Percentiles rank a stretch among this genome's conserved stretches.
These are phyloP conservation scores for Fonsecaea nubica DNA, from an alignment of 2,329 filamentous ascomycete species.

Conservation along the genomic window DNA sequence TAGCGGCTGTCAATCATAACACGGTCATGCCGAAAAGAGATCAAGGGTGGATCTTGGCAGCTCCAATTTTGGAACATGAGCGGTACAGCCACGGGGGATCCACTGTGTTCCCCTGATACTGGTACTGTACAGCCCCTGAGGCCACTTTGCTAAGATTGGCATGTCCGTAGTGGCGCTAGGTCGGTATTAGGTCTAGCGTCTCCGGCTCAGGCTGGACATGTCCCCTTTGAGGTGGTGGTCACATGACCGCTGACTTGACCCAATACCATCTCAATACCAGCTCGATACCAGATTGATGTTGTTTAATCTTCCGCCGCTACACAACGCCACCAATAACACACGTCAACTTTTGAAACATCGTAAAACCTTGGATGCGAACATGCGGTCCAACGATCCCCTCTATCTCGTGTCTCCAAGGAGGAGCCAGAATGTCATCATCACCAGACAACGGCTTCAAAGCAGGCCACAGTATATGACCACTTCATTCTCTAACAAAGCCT, in stretches of 20 bases:
- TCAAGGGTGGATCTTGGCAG: background rate
- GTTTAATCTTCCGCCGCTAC: constrained; percentile 5
- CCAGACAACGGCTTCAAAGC: background rate
- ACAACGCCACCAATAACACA: background rate
- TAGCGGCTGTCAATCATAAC: constrained; percentile 16
- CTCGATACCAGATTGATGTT: background rate
- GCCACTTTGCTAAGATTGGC: constrained; percentile 32
- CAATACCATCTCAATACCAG: background rate
- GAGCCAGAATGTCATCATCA: background rate
- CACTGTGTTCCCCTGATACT: constrained; percentile 33
- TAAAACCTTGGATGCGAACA: background rate
- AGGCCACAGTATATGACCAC: background rate
- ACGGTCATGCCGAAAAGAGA: constrained; percentile 15
- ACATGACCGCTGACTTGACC: background rate
- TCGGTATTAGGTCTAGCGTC: constrained; percentile 2
- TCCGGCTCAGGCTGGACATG: background rate
- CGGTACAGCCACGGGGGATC: constrained; percentile 23
- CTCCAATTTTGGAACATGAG: constrained; percentile 30
- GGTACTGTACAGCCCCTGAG: constrained; percentile 22
- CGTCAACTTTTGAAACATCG: background rate
- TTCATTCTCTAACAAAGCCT: background rate
- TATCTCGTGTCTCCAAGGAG: background rate
- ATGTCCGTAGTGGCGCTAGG: constrained; percentile 32
- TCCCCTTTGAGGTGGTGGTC: background rate
- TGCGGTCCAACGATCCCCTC: background rate